Conservation (phyloP, 2,329 filamentous ascomycete genomes). For the Botrytis sinoallii region DNA sequence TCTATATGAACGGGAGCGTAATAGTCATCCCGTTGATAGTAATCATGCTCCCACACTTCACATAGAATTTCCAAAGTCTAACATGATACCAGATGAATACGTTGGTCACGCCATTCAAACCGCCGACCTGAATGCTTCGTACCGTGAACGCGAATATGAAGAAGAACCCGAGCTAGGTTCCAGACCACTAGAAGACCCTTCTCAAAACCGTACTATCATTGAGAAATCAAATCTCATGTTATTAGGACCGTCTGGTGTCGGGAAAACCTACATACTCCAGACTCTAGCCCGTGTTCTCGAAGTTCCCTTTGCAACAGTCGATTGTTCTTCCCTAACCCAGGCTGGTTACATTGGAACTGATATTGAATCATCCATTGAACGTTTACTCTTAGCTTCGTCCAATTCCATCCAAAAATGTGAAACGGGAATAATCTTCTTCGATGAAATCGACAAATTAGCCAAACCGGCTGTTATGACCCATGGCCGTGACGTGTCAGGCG, state of each 20-base stretch:
- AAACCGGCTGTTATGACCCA: constrained; percentile 72
- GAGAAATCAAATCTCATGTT: constrained; percentile 95
- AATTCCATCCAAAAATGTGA: constrained; percentile 84
- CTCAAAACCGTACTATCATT: constrained; percentile 45
- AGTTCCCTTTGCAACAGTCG: constrained; percentile 91
- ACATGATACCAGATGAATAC: constrained; percentile 51
- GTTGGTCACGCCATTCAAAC: constrained; percentile 44
- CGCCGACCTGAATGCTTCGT: constrained; percentile 30
- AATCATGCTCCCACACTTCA: constrained; percentile 33
- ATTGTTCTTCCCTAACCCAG: constrained; percentile 94
- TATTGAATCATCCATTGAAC: constrained; percentile 91
- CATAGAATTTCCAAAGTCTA: constrained; percentile 34
- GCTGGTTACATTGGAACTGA: constrained; percentile 98
- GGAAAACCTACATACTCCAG: constrained; percentile 86
- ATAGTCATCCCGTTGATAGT: constrained; percentile 79
- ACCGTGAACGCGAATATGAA: constrained; percentile 16
- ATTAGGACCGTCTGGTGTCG: constrained; percentile 88
- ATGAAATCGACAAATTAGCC: constrained; percentile 97
- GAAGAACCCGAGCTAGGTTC: constrained; percentile 28
- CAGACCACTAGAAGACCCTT: constrained; percentile 20
- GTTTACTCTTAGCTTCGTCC: constrained; percentile 83
- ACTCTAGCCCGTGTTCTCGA: constrained; percentile 90
- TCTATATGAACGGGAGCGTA: constrained; percentile 42
- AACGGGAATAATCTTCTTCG: constrained; percentile 88
- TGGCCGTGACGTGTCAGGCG: constrained; percentile 90